phyloP scores from a whole-genome alignment of 495 filamentous ascomycete genomes.

The Hypoxylon trugodes region DNA sequence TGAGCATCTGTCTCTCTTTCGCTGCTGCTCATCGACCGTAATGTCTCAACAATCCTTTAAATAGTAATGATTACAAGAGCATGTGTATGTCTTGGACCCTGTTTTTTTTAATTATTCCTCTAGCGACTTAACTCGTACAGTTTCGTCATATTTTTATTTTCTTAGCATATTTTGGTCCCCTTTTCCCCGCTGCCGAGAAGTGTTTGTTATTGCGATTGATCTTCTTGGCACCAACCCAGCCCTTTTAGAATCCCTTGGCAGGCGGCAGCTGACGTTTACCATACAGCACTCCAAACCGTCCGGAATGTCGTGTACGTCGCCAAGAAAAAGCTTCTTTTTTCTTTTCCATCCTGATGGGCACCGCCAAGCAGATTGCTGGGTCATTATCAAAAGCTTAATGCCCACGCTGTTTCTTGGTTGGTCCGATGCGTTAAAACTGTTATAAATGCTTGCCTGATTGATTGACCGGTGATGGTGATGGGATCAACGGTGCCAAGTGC shows the following conservation, averaged over 20 bases:
- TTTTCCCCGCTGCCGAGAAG: conserved; percentile 43
- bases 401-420: conserved; percentile 24
- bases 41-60: conserved; percentile 41
- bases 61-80: conserved; percentile 48
- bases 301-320: conserved; percentile 50
- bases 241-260: conserved; percentile 33
- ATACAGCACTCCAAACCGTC: conserved; percentile 48
- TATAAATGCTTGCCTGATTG: conserved; percentile 21
- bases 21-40: conserved; percentile 32
- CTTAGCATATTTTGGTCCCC: conserved; percentile 20
- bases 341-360: conserved; percentile 19
- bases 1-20: conserved; percentile 28
- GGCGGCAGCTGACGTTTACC: conserved; percentile 41
- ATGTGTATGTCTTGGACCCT: conserved; percentile 46
- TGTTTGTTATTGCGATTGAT: conserved; percentile 35
- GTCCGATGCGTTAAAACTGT: conserved; percentile 4
- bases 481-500: conserved; percentile 21
- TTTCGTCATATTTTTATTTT: conserved; percentile 17
- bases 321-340: conserved; percentile 47
- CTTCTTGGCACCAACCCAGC: conserved; percentile 43
- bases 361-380: conserved; percentile 32
- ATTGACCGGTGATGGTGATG: conserved; percentile 18
- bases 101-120: conserved; percentile 5
- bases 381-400: conserved; percentile 33
- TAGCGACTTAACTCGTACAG: conserved; percentile 2